phyloP scores from a whole-genome alignment of 371 early-diverging fungal genomes.

The Apophysomyces elegans region DNA sequence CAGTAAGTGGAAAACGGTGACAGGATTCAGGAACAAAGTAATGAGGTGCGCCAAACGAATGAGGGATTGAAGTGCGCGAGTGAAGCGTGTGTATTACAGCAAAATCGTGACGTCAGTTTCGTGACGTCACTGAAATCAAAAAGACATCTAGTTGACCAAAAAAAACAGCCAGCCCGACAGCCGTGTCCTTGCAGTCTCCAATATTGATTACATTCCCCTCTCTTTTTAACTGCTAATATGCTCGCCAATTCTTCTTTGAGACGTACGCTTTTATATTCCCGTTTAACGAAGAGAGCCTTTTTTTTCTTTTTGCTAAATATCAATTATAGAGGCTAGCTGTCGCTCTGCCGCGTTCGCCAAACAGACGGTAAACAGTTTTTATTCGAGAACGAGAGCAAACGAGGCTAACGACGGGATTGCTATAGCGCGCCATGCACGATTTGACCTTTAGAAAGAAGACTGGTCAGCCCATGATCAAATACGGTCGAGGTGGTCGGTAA shows the following conservation, averaged over 20 bases:
- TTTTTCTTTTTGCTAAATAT: background rate
- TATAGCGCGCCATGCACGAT: conserved; percentile 71
- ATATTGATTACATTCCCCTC: conserved; percentile 11
- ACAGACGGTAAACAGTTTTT: conserved; percentile 31
- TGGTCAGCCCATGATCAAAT: conserved; percentile 68
- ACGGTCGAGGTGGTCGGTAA: conserved; percentile 77
- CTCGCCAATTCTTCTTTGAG: conserved; percentile 30
- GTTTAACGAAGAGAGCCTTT: background rate
- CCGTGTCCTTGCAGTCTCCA: background rate
- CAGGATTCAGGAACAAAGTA: too few species aligned
- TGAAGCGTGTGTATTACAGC: too few species aligned
- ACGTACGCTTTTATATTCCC: conserved; percentile 19
- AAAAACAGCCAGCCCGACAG: background rate
- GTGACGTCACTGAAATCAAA: too few species aligned
- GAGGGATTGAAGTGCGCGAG: too few species aligned
- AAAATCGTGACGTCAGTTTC: too few species aligned
- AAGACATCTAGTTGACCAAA: too few species aligned
- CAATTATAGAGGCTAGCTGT: conserved; percentile 38
- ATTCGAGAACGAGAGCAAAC: background rate
- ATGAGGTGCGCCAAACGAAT: too few species aligned
- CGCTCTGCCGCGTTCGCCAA: conserved; percentile 26
- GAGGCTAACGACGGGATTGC: background rate
- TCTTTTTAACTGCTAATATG: conserved; percentile 17
- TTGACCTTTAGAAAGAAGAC: conserved; percentile 70
- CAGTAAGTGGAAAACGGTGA: too few species aligned